Base-by-base conservation (phyloP, 805 yeast genomes). In the Clavispora santaluciae region DNA sequence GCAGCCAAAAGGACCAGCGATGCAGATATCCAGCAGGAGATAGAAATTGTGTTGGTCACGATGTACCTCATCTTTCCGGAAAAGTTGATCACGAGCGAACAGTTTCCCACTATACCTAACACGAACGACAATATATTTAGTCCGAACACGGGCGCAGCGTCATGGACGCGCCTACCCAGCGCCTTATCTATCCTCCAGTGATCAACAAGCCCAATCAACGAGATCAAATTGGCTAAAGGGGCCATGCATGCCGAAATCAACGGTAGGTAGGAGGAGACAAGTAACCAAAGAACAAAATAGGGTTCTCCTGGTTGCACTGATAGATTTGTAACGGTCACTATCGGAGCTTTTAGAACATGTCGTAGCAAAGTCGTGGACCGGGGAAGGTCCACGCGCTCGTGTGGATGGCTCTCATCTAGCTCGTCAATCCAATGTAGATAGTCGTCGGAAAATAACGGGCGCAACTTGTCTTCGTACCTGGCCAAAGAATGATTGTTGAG, bases 231-330 rank as follows among this genome's bases (percentile, higher is more conserved):
- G 6, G 91, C 81, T 21, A 87, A 51, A 0, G 95, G 95, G 0
- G 93, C 95, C 26, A 81, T 53, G 49, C 91, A 84, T 4, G 91
- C 88, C 1, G 90, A 80, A 6, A 83, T 56, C 20, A 87, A 71
- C 0, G 96, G 96, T 48, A 86, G 73, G 49, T 81, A 80, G 2
- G 83, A 73, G 3, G 90, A 79, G 0, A 82, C 60, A 11, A 73
- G 52, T 49, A 83, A 83, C 93, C 95, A 86, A 18, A 58, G 21
- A n/a, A 66, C 44, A 42, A 67, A 68, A 21, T 50, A 38, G 1
- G 45, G 53, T 9, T 66, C 72, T 0, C 73, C 73, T 0, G 73
- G 73, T 33, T 58, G 59, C 22, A 65, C 54, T 16, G 53, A 49
- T 23, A 68, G 44, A 35, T 54, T 59, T 22, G 61, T 50, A 10